Evolutionary conservation across 371 early-diverging fungal species (phyloP), one percentile per base, ranked within the genome.

Genomic region (Mortierella sp.): DNA sequence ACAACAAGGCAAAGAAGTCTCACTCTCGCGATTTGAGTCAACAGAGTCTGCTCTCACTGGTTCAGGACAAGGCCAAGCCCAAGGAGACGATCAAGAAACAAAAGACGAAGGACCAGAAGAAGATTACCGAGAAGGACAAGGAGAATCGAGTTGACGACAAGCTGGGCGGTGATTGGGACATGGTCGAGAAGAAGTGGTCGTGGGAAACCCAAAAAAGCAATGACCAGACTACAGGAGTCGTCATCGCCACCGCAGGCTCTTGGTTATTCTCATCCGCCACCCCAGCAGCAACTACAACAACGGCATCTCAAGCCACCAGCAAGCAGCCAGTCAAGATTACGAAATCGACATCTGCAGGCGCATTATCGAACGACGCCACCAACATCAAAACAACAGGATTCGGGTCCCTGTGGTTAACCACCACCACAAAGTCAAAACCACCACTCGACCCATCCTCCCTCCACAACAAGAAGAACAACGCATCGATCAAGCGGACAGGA

Each of bases 101-200:
- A n/a, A n/a, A n/a, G n/a, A n/a, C n/a, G n/a, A n/a, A n/a, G n/a
- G n/a, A n/a, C 19, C n/a, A n/a, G 52, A 34, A 40, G 13, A 44
- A 55, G 8, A n/a, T 40, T 9, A 70, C n/a, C 13, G 16, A 24
- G 16, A 29, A 29, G 14, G 68, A 24, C 2, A 71, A 68, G 47
- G 26, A 29, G 44, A 10, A 22, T 24, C 66, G 67, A 26, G 50
- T 70, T 0, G 75, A 71, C 13, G 64, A 76, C 16, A 73, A 78
- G 7, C 45, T 80, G 39, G 45, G 37, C 16, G 61, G 55, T 19
- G 82, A 79, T n/a, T 79, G 79, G 85, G 69, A 85, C n/a, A 77
- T 64, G 26, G 40, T 81, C 31, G 74, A 77, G 19, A 76, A 76
- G 64, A 70, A 63, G 22, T 37, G 64, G 40, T 50, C 44, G 2